Evolutionary conservation across 2,329 filamentous ascomycete species (phyloP).

Genomic region (Trichocomaceae sp.): DNA sequence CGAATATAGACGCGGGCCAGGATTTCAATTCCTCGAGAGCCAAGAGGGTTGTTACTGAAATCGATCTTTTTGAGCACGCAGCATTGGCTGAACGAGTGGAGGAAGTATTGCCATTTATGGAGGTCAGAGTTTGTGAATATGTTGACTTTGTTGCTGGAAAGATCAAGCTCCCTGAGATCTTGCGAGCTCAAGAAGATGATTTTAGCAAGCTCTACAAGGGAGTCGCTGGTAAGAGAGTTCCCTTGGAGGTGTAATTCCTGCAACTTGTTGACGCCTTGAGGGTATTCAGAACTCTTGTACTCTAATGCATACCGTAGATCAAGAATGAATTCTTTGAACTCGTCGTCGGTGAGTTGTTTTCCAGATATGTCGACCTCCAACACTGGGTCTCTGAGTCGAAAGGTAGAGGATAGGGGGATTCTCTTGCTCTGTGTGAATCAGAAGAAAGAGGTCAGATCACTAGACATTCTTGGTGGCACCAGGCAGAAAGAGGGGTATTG

Average conservation of each 20-base stretch:
- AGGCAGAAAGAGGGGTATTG: background rate
- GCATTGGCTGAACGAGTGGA: constrained; percentile 39
- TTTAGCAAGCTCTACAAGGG: constrained; percentile 36
- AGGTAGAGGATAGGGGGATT: constrained; percentile 24
- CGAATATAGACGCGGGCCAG: constrained; percentile 38
- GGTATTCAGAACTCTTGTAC: constrained; percentile 25
- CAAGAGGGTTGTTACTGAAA: constrained; percentile 40
- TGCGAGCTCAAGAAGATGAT: constrained; percentile 37
- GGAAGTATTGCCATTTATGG: constrained; percentile 41
- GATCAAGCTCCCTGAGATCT: constrained; percentile 43
- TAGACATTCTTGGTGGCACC: background rate
- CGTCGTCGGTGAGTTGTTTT: constrained; percentile 43
- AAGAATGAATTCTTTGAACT: constrained; percentile 37
- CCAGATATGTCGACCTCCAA: constrained; percentile 43
- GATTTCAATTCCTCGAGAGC: constrained; percentile 40
- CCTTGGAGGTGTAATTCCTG: constrained; percentile 42
- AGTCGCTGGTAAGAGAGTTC: constrained; percentile 39
- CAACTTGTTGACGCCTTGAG: constrained; percentile 30
- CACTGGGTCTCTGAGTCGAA: constrained; percentile 23
- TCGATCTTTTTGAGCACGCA: constrained; percentile 40
- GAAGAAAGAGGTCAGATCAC: background rate
- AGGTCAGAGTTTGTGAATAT: constrained; percentile 26
- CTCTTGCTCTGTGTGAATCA: constrained; percentile 26
- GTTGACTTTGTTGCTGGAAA: constrained; percentile 42
- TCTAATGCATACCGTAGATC: constrained; percentile 37